Conservation (phyloP, 169 alveolate species). For the Theileria annulata region DNA sequence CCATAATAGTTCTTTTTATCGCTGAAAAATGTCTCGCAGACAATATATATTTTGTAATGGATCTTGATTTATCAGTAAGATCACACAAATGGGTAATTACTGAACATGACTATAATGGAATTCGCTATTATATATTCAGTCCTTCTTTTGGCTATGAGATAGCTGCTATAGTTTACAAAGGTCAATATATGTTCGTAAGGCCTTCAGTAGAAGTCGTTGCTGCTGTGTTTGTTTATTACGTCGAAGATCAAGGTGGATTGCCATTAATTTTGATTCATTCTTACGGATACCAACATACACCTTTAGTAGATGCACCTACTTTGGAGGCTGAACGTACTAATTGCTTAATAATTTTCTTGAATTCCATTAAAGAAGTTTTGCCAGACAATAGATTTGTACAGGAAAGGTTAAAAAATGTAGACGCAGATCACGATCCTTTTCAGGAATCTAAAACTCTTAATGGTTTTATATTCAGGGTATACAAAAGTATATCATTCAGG, state of each 20-base stretch:
- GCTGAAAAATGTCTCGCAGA: neutral
- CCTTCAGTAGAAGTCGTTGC: neutral
- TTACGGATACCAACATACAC: neutral
- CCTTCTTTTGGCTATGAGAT: neutral
- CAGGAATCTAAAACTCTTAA: neutral
- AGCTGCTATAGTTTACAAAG: neutral
- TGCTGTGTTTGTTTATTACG: neutral
- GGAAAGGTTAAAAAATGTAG: neutral
- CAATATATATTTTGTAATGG: neutral
- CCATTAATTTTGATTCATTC: neutral
- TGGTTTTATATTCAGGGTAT: neutral
- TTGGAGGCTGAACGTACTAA: neutral
- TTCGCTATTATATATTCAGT: neutral
- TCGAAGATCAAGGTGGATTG: neutral
- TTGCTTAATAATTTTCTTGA: neutral
- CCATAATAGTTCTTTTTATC: too few species aligned
- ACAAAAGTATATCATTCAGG: too few species aligned
- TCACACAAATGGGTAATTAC: neutral
- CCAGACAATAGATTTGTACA: neutral
- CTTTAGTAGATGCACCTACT: neutral
- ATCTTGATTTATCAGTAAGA: neutral
- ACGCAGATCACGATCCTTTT: neutral
- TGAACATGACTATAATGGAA: neutral
- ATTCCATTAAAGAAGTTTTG: neutral
- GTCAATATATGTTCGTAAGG: neutral